Evolutionary conservation across 73 alveolate species (phyloP).

Genomic region (Paramecium primaurelia): DNA sequence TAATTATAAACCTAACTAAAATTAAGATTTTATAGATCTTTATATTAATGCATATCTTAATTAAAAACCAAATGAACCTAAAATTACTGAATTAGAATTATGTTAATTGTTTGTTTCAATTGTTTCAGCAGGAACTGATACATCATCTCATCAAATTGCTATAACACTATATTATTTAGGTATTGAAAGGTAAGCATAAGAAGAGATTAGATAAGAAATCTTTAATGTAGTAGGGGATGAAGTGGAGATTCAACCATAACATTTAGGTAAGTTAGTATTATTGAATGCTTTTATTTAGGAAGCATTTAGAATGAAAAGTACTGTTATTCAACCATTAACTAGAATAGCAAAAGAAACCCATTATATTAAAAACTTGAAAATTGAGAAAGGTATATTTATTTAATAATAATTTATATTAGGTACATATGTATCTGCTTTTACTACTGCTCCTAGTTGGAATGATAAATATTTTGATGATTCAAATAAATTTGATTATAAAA

Average conservation of each 20-base stretch:
- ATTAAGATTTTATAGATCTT: background rate
- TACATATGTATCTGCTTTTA: background rate
- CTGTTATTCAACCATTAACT: background rate
- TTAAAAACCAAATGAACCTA: background rate
- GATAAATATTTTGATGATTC: background rate
- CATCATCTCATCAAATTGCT: background rate
- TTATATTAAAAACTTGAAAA: background rate
- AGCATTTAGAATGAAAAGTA: background rate
- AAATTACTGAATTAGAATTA: conserved; percentile 23
- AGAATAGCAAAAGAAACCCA: background rate
- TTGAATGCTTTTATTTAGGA: conserved; percentile 6
- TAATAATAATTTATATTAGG: background rate
- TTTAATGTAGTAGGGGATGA: background rate
- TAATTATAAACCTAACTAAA: background rate
- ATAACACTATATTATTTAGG: background rate
- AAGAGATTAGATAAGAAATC: background rate
- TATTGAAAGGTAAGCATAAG: background rate
- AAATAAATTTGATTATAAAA: conserved; percentile 34
- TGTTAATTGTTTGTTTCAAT: background rate
- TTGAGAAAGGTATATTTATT: background rate
- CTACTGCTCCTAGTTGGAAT: background rate
- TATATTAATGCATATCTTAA: background rate
- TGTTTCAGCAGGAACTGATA: conserved; percentile 12
- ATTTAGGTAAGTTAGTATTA: background rate
- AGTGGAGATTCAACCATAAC: background rate